Evolutionary conservation across 2,329 filamentous ascomycete species (phyloP).

Genomic region (Sarocladium oryzae): DNA sequence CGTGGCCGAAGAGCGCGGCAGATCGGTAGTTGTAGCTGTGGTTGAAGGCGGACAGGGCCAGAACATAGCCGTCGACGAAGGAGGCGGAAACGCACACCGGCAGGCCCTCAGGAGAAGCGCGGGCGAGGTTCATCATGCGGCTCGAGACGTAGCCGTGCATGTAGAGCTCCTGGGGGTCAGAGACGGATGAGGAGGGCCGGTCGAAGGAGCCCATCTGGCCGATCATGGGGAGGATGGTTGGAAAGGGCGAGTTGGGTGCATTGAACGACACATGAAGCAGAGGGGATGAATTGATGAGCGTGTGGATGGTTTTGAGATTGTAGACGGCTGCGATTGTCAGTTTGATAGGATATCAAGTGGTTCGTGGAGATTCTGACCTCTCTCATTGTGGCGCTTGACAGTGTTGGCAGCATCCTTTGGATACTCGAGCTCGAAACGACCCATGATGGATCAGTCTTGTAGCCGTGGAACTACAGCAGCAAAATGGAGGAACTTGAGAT

Average conservation of each 20-base stretch:
- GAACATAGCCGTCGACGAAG: constrained; percentile 71
- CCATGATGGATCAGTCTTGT: constrained; percentile 22
- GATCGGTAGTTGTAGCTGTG: constrained; percentile 87
- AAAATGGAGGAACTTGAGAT: too few species aligned
- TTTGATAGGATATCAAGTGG: not conserved
- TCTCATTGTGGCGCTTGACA: constrained; percentile 58
- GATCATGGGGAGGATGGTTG: constrained; percentile 77
- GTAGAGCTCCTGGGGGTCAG: constrained; percentile 63
- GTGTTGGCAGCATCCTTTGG: constrained; percentile 58
- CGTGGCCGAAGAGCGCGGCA: constrained; percentile 70
- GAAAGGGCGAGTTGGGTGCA: constrained; percentile 58
- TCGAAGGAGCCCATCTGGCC: constrained; percentile 72
- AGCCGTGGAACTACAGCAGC: too few species aligned
- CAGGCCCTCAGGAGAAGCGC: constrained; percentile 29
- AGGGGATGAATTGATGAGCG: constrained; percentile 66
- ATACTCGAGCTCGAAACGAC: constrained; percentile 45
- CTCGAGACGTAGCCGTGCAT: constrained; percentile 80
- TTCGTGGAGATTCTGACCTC: constrained; percentile 38
- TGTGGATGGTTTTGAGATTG: constrained; percentile 65
- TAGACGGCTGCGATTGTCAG: constrained; percentile 51
- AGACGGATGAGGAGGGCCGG: constrained; percentile 49
- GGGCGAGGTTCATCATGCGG: constrained; percentile 63
- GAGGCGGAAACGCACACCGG: constrained; percentile 68
- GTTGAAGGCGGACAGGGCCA: constrained; percentile 71
- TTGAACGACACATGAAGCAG: constrained; percentile 78